Percentiles rank a stretch among this genome's conserved stretches.
Conservation (phyloP, 179 eudicot species). For the Spergularia azorica region DNA sequence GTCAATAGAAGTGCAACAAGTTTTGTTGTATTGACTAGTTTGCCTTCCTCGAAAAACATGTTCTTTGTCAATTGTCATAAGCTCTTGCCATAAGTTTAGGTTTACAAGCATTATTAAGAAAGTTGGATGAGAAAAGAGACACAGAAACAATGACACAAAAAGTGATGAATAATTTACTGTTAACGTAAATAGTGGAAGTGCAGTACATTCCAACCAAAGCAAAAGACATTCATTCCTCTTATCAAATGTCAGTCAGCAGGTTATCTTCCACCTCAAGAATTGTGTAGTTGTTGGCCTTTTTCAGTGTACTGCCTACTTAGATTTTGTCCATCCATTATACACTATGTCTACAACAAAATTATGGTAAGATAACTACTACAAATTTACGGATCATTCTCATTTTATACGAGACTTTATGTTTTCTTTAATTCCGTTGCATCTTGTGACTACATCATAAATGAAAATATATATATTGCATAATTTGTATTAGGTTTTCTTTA, state of each 20-base stretch:
- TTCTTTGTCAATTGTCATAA: too few relatives aligned
- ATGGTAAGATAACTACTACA: too few relatives aligned
- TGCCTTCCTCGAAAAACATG: too few relatives aligned
- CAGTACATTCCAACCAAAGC: slow-evolving; percentile 11
- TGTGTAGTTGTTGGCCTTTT: background rate
- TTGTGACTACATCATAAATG: too few relatives aligned
- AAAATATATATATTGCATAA: too few relatives aligned
- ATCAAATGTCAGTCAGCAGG: slow-evolving; percentile 6
- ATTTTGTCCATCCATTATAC: background rate
- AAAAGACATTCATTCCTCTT: slow-evolving; percentile 24
- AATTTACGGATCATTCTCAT: too few relatives aligned
- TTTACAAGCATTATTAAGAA: background rate
- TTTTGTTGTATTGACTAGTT: too few relatives aligned
- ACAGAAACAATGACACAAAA: background rate
- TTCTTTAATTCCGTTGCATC: too few relatives aligned
- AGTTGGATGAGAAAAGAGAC: background rate
- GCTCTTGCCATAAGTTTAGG: background rate
- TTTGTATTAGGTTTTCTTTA: too few relatives aligned
- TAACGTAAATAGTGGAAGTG: background rate
- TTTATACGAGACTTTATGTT: too few relatives aligned
- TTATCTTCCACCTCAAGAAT: slow-evolving; percentile 14
- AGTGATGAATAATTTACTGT: slow-evolving; percentile 4
- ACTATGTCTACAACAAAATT: background rate
- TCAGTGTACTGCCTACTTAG: background rate
- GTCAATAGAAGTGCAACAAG: too few relatives aligned